Evolutionary conservation across 2,329 filamentous ascomycete genomes (phyloP).

Genomic region (Alternaria sp.): DNA sequence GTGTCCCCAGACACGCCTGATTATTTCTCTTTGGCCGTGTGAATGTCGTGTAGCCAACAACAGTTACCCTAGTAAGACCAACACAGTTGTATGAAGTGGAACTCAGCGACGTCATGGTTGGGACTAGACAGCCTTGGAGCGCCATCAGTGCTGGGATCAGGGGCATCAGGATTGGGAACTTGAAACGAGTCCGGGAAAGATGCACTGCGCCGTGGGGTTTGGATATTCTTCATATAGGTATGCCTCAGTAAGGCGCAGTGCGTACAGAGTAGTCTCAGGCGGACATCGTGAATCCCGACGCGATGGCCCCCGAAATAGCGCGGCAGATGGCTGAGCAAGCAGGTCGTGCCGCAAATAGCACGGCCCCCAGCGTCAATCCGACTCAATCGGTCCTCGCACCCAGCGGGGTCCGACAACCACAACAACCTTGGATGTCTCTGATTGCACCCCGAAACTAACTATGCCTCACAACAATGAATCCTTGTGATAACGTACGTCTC

Average conservation of each 20-base stretch:
- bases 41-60: conserved; percentile 4
- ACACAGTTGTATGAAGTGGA: not conserved
- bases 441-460: conserved; percentile 2
- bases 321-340: conserved; percentile 9
- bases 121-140: not conserved
- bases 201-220: not conserved
- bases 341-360: conserved; percentile 13
- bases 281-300: conserved; percentile 1
- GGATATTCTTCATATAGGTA: not conserved
- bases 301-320: conserved; percentile 8
- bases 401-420: conserved; percentile 5
- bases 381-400: not conserved
- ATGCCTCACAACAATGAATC: not conserved
- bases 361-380: conserved; percentile 6
- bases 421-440: conserved; percentile 3
- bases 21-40: not conserved
- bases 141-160: not conserved
- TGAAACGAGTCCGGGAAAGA: not conserved
- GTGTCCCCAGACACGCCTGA: not conserved
- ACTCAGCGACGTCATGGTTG: conserved; percentile 1
- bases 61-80: not conserved
- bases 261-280: not conserved
- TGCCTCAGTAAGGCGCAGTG: conserved; percentile 6
- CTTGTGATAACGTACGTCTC: not conserved
- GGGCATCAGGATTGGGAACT: not conserved